phyloP scores from a whole-genome alignment of 2,329 filamentous ascomycete species.

The Lecanicillium sp. region DNA sequence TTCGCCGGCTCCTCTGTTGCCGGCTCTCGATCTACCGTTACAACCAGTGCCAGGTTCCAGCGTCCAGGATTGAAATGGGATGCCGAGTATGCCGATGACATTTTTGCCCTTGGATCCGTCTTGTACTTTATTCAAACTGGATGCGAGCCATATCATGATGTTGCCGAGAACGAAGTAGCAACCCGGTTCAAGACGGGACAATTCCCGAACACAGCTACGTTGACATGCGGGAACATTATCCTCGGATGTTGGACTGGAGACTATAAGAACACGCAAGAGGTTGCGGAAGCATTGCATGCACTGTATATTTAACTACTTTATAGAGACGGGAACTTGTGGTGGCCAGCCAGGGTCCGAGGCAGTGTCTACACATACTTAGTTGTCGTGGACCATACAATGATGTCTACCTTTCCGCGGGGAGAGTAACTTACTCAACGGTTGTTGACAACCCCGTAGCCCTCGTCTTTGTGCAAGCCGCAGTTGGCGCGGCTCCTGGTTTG shows the following conservation, averaged over 20 bases:
- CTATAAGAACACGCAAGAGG: background rate
- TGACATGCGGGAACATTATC: slow-evolving; percentile 6
- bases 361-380: too few relatives aligned
- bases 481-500: background rate
- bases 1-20: slow-evolving; percentile 30
- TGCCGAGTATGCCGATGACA: slow-evolving; percentile 9
- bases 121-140: slow-evolving; percentile 2
- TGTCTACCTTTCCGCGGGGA: too few relatives aligned
- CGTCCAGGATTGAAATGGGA: slow-evolving; percentile 22
- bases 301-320: too few relatives aligned
- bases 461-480: background rate
- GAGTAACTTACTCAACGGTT: background rate
- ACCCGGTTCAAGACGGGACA: background rate
- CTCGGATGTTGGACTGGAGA: slow-evolving; percentile 4
- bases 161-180: background rate
- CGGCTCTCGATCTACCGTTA: slow-evolving; percentile 20
- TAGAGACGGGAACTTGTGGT: too few relatives aligned
- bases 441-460: too few relatives aligned
- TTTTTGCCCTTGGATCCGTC: background rate
- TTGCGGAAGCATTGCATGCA: slow-evolving; percentile 14
- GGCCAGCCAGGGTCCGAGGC: too few relatives aligned
- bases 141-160: background rate
- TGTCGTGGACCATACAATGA: too few relatives aligned
- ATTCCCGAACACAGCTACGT: background rate
- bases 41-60: slow-evolving; percentile 20